Base-by-base conservation (phyloP, 805 yeast species). In the Metschnikowia anglica region DNA sequence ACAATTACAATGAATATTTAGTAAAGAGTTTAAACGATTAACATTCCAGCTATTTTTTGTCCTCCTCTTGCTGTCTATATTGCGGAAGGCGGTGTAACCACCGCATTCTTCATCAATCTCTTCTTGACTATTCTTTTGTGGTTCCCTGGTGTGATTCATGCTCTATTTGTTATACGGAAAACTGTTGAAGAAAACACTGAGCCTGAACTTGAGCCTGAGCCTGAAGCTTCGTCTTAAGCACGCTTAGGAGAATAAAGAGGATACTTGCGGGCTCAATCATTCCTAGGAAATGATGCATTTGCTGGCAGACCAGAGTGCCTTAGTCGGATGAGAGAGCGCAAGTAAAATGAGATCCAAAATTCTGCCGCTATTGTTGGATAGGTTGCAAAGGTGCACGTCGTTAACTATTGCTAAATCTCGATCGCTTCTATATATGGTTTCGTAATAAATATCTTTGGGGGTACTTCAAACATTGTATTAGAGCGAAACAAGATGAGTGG, bases 361-460 rank as follows among this genome's bases (percentile, higher is more conserved):
- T 12, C 17, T 34, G 39, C 34, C 32, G 44, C 36, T 36, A 20
- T 33, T 39, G 37, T 39, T 39, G 38, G 43, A 34, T 27, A 15
- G 37, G 25, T 32, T 39, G 43, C 38, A 20, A 18, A 39, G 38
- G 43, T 33, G 43, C 34, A 34, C 15, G 42, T 33, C 39, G 34
- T 15, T 30, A 30, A 36, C 45, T 41, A 17, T 41, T 36, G 45
- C 45, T 41, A 41, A 15, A 11, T 31, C 16, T 26, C 6, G 3
- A 25, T 41, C 25, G 45, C 45, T 36, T 34, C 21, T 20, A 12
- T 41, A 36, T 41, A 36, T 41, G 36, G 45, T 41, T 41, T 39
- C 38, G 34, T 41, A 41, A 41, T 41, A 36, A 36, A 41, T 41
- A 31, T 36, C 37, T 36, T 36, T 41, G 40, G 45, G 45, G 44